Conservation (phyloP, 78 protist species). For the Corallochytrium limacisporum region DNA sequence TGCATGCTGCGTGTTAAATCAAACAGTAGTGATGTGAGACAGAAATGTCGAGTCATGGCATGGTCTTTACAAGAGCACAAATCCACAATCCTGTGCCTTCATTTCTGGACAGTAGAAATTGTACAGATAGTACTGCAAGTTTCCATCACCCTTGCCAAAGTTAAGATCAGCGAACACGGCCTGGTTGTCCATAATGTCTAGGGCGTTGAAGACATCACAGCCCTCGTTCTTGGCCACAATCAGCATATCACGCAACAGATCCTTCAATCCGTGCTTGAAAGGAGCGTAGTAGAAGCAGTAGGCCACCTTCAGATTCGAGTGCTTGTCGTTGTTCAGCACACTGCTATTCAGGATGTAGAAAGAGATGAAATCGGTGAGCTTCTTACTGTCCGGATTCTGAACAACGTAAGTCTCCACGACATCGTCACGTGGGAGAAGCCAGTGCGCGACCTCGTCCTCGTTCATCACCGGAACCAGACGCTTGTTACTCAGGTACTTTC, state of each 20-base stretch:
- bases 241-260: constrained; percentile 71
- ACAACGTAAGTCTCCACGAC: constrained; percentile 64
- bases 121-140: constrained; percentile 78
- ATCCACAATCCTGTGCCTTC: constrained; percentile 36
- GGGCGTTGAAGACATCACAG: constrained; percentile 90
- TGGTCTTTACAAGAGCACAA: constrained; percentile 56
- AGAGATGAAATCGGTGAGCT: constrained; percentile 73
- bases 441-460: constrained; percentile 70
- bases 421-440: constrained; percentile 28
- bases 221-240: constrained; percentile 49
- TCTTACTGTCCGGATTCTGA: constrained; percentile 21
- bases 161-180: constrained; percentile 54
- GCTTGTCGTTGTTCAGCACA: constrained; percentile 52
- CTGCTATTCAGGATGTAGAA: constrained; percentile 89
- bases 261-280: constrained; percentile 26
- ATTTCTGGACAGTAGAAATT: constrained; percentile 56
- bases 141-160: constrained; percentile 95
- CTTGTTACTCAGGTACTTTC: constrained; percentile 12
- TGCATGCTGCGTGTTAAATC: too few species aligned
- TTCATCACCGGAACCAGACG: constrained; percentile 18
- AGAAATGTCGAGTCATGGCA: too few species aligned
- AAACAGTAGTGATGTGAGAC: too few species aligned
- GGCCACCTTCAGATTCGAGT: constrained; percentile 77
- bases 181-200: constrained; percentile 78
- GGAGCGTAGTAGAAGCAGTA: constrained; percentile 84